Percentiles rank a stretch among this genome's conserved stretches.
Conservation (phyloP, 768 basidiomycete genomes). For the Boletus huronensis region DNA sequence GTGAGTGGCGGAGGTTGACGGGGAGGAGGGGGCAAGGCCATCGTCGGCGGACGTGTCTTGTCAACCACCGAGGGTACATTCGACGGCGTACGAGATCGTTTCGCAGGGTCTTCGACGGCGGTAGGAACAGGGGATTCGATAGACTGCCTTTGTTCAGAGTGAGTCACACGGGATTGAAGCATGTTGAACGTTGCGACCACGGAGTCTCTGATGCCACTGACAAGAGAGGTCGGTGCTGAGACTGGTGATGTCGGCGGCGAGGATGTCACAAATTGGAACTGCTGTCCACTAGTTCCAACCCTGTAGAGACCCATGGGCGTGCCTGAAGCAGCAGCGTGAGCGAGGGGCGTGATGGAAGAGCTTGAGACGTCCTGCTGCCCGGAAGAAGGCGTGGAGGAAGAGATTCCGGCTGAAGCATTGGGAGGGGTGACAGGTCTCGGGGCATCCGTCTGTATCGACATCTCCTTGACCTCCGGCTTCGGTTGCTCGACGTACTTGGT, state of each 20-base stretch:
- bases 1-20: conserved; percentile 66
- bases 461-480: conserved; percentile 68
- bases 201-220: conserved; percentile 50
- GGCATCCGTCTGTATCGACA: conserved; percentile 76
- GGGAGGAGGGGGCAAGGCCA: conserved; percentile 79
- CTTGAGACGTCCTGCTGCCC: conserved; percentile 25
- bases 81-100: conserved; percentile 64
- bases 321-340: conserved; percentile 29
- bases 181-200: conserved; percentile 41
- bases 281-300: conserved; percentile 52
- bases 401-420: conserved; percentile 26
- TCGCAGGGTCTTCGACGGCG: conserved; percentile 42
- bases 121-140: conserved; percentile 67
- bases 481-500: conserved; percentile 34
- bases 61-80: conserved; percentile 53
- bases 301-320: conserved; percentile 48
- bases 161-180: conserved; percentile 47
- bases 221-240: conserved; percentile 30
- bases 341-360: conserved; percentile 33
- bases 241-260: conserved; percentile 35
- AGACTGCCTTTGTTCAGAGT: conserved; percentile 64
- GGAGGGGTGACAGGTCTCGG: conserved; percentile 32
- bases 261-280: conserved; percentile 61
- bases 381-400: conserved; percentile 23
- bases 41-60: conserved; percentile 81